A percentile compares a stretch with the other conserved stretches of the same genome.
Conservation (phyloP, 805 yeast species). For the Sugiyamaella smithiae region DNA sequence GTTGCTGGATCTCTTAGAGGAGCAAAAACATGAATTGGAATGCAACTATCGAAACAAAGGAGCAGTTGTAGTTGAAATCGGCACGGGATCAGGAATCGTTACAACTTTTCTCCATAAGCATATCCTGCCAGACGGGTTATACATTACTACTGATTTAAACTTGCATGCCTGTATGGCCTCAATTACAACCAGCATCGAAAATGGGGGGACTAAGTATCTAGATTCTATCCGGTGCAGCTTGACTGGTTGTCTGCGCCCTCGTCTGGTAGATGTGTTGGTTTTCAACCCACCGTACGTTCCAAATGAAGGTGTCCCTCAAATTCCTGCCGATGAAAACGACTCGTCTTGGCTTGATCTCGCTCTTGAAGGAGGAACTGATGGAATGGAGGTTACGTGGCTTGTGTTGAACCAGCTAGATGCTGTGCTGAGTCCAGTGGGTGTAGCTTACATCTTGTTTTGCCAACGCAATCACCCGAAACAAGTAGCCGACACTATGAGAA, state of each 20-base stretch:
- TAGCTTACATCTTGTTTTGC: conserved; percentile 87
- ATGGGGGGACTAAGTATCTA: conserved; percentile 31
- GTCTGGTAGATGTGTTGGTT: conserved; percentile 64
- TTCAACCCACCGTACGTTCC: conserved; percentile 99
- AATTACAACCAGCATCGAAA: conserved; percentile 40
- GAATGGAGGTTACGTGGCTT: conserved; percentile 79
- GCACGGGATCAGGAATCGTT: conserved; percentile 90
- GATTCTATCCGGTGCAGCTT: conserved; percentile 59
- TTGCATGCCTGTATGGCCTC: conserved; percentile 68
- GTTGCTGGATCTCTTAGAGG: conserved; percentile 75
- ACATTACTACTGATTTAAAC: conserved; percentile 74
- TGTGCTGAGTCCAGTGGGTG: conserved; percentile 57
- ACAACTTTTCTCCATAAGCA: conserved; percentile 68
- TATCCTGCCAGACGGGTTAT: conserved; percentile 49
- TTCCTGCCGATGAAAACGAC: conserved; percentile 64
- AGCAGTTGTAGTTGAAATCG: conserved; percentile 68
- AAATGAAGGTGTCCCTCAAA: conserved; percentile 48
- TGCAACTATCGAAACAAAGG: conserved; percentile 5
- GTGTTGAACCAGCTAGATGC: conserved; percentile 54
- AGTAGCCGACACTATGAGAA: conserved; percentile 50
- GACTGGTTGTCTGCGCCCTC: conserved; percentile 45
- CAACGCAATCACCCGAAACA: conserved; percentile 79
- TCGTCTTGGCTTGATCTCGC: conserved; percentile 85
- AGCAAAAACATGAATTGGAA: conserved; percentile 42
- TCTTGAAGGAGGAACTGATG: conserved; percentile 81